Base-by-base conservation (phyloP, 148 eudicot species). In the Chenopodium quinoa region DNA sequence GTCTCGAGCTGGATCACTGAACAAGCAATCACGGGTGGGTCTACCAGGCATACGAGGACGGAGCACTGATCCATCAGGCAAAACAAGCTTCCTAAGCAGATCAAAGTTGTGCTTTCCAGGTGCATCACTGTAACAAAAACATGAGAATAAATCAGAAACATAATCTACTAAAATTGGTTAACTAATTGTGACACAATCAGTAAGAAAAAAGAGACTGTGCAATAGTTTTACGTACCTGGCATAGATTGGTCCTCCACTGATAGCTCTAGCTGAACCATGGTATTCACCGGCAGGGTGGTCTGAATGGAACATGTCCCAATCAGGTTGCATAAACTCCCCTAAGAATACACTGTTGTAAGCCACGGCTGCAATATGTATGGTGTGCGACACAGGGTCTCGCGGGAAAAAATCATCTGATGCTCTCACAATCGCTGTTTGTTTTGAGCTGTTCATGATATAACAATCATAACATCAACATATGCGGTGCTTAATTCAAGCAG, bases 261-360 rank as follows among this genome's bases (percentile, higher is more conserved):
- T 90, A 44, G 93, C 97, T 76, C 98, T 84, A 25, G 98, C 97
- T 0, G 98, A 91, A 44, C 87, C 98, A 83, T 94, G 98, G 67
- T 92, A 94, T 75, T 94, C 98, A 44, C 93, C 97, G 1, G 95
- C 93, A 8, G 91, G 93, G 79, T 94, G 98, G 12, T 90, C 88
- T 2, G 96, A 91, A 72, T 94, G 98, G 81, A 94, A 94, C 98
- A 94, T 94, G 75, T 94, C 98, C 98, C 98, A 94, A 82, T 94
- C 98, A 47, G 97, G 92, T 87, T 76, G 91, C 98, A 94, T 94
- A 68, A 94, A 86, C 84, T 94, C 98, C 52, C 98, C 98, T 19
- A 94, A 88, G 85, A 94, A 94, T 13, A 94, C 89, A 47, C 91
- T 94, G 65, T 94, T 94, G 84, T 94, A 94, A 7, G 98, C 95